These are phyloP conservation scores for Kwoniella sp. DNA, from an alignment of 768 basidiomycete species.

Conservation along the genomic window DNA sequence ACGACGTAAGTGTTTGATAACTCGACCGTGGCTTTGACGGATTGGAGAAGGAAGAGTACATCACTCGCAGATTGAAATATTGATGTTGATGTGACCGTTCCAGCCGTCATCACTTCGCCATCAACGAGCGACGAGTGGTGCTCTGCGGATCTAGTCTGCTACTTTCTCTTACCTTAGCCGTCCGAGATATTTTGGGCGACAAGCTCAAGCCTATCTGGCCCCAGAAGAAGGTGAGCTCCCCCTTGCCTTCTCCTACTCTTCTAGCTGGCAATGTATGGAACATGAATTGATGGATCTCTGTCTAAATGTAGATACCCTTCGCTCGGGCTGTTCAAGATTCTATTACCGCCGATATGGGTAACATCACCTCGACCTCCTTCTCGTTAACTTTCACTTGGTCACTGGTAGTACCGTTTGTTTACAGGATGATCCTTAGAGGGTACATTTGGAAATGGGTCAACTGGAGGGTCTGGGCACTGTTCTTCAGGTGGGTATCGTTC, in stretches of 20 bases:
- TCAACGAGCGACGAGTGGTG: constrained; percentile 37
- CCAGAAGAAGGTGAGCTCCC: constrained; percentile 34
- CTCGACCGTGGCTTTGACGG: no score
- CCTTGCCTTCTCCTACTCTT: no score
- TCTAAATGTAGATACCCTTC: constrained; percentile 20
- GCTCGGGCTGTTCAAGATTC: constrained; percentile 11
- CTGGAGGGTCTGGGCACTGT: constrained; percentile 19
- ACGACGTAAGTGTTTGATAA: constrained; percentile 32
- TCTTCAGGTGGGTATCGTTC: constrained; percentile 14
- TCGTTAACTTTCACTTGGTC: constrained; percentile 11
- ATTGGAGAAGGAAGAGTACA: no score
- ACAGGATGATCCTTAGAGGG: constrained; percentile 12
- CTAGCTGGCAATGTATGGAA: no score
- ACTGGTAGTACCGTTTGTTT: constrained; percentile 10
- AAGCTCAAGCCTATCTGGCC: constrained; percentile 37
- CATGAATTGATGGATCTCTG: no score
- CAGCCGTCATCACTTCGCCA: constrained; percentile 36
- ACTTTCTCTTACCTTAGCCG: constrained; percentile 30
- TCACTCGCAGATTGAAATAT: no score
- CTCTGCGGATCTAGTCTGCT: constrained; percentile 30
- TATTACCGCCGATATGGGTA: constrained; percentile 7
- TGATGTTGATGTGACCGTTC: no score
- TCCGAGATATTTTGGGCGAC: constrained; percentile 34
- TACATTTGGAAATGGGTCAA: constrained; percentile 21
- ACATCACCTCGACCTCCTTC: constrained; percentile 13